Conservation (phyloP, 805 yeast genomes). For the Kregervanrija fluxuum region DNA sequence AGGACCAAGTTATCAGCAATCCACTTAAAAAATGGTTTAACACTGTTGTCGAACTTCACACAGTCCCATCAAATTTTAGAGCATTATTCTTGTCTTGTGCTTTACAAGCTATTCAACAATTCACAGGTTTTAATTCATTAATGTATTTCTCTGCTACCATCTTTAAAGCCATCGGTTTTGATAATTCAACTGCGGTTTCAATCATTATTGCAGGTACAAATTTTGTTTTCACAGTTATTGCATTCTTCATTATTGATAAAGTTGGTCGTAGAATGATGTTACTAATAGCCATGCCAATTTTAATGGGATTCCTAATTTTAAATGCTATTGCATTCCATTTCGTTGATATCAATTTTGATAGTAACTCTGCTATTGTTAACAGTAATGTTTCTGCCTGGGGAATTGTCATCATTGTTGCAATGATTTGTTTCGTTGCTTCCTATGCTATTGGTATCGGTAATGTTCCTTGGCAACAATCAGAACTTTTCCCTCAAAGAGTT, state of each 20-base stretch:
- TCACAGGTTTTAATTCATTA: slow-evolving; percentile 92
- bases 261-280: slow-evolving; percentile 85
- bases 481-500: slow-evolving; percentile 87
- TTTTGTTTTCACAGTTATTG: slow-evolving; percentile 78
- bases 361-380: slow-evolving; percentile 34
- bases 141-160: slow-evolving; percentile 94
- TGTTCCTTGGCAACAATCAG: slow-evolving; percentile 98
- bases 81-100: slow-evolving; percentile 90
- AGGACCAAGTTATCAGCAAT: slow-evolving; percentile 32
- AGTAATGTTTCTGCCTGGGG: slow-evolving; percentile 77
- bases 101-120: slow-evolving; percentile 92
- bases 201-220: slow-evolving; percentile 92
- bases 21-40: slow-evolving; percentile 44
- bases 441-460: slow-evolving; percentile 96
- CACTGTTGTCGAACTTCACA: slow-evolving; percentile 56
- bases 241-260: slow-evolving; percentile 78
- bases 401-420: slow-evolving; percentile 71
- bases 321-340: slow-evolving; percentile 91
- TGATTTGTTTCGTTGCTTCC: slow-evolving; percentile 81
- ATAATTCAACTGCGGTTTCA: slow-evolving; percentile 89
- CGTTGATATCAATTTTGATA: slow-evolving; percentile 55
- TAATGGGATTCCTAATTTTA: slow-evolving; percentile 67
- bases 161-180: slow-evolving; percentile 84
- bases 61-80: slow-evolving; percentile 72
- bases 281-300: slow-evolving; percentile 74